Evolutionary conservation across 768 basidiomycete genomes (phyloP).

Genomic region (Leccinum longicurvipes): DNA sequence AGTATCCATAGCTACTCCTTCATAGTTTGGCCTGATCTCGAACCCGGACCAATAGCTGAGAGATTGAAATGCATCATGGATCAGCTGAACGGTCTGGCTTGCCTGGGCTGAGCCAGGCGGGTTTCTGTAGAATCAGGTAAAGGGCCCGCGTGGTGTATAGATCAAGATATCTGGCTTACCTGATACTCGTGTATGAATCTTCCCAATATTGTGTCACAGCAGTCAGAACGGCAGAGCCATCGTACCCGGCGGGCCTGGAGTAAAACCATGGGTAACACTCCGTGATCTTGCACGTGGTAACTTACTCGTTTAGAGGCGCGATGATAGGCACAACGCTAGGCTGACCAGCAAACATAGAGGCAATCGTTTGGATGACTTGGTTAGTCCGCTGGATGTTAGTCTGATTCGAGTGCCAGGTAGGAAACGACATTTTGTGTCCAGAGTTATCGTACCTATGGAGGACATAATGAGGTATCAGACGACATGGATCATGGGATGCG

Average conservation of each 20-base stretch:
- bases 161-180: constrained; percentile 35
- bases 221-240: constrained; percentile 47
- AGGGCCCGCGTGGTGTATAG: neutral
- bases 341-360: constrained; percentile 54
- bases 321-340: constrained; percentile 60
- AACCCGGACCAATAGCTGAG: constrained; percentile 69
- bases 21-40: constrained; percentile 45
- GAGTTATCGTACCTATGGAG: constrained; percentile 73
- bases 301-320: constrained; percentile 76
- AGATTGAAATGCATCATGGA: constrained; percentile 80
- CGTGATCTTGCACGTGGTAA: neutral
- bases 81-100: constrained; percentile 59
- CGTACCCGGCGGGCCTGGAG: constrained; percentile 71
- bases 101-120: constrained; percentile 41
- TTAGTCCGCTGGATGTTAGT: constrained; percentile 68
- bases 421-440: constrained; percentile 57
- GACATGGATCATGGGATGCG: neutral
- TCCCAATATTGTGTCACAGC: constrained; percentile 61
- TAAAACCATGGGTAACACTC: neutral
- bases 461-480: constrained; percentile 5
- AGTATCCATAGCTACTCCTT: constrained; percentile 76
- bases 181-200: constrained; percentile 73
- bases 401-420: constrained; percentile 66
- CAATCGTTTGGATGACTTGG: constrained; percentile 59
- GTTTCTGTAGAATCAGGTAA: constrained; percentile 28